Base-by-base conservation (phyloP, 805 yeast genomes). In the Clavispora asparagi region DNA sequence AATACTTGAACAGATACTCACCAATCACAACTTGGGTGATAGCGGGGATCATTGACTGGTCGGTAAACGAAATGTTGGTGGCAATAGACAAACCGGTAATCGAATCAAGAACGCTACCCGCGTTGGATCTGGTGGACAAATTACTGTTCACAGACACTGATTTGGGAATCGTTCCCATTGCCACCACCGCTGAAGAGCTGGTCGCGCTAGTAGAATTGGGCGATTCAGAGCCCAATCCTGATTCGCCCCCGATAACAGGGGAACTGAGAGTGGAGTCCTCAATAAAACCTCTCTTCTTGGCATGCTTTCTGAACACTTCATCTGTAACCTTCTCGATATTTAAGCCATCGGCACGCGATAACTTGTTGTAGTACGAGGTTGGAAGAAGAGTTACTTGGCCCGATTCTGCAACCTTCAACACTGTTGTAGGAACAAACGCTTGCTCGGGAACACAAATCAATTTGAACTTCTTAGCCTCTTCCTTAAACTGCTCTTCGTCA, bases 11-110 rank as follows among this genome's bases (percentile, higher is more conserved):
- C 47, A 91, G 70, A 53, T 82, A 87, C 61, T 92, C 98, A 43
- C 99, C 99, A 63, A 91, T 86, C 39, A 92, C 90, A 4, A 94
- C 87, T 65, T 92, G 97, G 0, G 97, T 86, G 46, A 92, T 79
- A 1, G 92, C 91, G 2, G 89, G 89, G 54, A 86, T 82, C 77
- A 87, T 87, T 38, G 82, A 81, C 41, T 79, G 79, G 53, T 82
- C 87, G 1, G 84, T 79, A 42, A 81, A 67, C 0, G 89, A 82
- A 7, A 82, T 83, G 58, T 77, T 74, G 0, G 90, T 83, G 46
- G 81, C 78, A 53, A 78, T 76, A 1, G 78, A 71, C 44, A 71
- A 58, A 5, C 70, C 67, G 9, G 64, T 60, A 33, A 70, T 50
- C 2, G 74, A 65, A 17, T 68, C 73, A 12, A 57, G 42, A 19